Base-by-base conservation (phyloP, 164 flowering plant genomes). In the Magnolia changhungtana region DNA sequence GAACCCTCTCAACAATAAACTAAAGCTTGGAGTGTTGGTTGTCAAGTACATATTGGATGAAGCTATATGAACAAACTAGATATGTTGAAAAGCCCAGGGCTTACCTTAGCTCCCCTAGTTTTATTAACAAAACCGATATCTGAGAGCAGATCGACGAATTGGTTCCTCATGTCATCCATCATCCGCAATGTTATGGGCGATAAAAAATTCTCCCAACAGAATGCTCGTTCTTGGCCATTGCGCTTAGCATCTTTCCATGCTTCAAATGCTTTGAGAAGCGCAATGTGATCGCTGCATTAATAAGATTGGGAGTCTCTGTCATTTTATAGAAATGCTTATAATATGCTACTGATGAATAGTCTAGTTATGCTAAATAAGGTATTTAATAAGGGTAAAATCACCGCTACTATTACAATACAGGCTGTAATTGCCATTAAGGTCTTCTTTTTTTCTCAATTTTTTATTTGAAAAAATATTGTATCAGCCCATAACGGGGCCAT, bases 91-190 rank as follows among this genome's bases (percentile, higher is more conserved):
- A 67, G 21, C n/a, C 27, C 29, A 72, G 10, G 67, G 27, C 90
- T 83, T 83, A 92, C 99, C 83, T 78, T 81, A 61, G 85, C 75
- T 50, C 89, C 92, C 81, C 71, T 83, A 16, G 90, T 80, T 82
- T 90, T 94, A 85, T 89, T 84, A 5, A 94, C 90, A 74, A 94
- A 94, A 74, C 99, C 99, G 75, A 92, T 94, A 79, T 89, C 87
- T 31, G 93, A 87, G 14, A 96, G 85, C 55, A 92, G 89, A 83
- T 94, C 92, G 66, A 88, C 77, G 82, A 96, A 96, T 82, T 96
- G 99, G 63, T 82, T 86, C 82, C 95, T 88, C 99, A 96, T 96
- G 78, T 91, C 95, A 61, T 88, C 98, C 90, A 94, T 94, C 98
- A 94, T 90, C 83, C 86, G 93, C 88, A 96, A 81, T 69, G 99